Percentiles rank a stretch among this genome's conserved stretches.
Conservation (phyloP, 1,284 basidiomycete species). For the Ceratobasidium sp. region DNA sequence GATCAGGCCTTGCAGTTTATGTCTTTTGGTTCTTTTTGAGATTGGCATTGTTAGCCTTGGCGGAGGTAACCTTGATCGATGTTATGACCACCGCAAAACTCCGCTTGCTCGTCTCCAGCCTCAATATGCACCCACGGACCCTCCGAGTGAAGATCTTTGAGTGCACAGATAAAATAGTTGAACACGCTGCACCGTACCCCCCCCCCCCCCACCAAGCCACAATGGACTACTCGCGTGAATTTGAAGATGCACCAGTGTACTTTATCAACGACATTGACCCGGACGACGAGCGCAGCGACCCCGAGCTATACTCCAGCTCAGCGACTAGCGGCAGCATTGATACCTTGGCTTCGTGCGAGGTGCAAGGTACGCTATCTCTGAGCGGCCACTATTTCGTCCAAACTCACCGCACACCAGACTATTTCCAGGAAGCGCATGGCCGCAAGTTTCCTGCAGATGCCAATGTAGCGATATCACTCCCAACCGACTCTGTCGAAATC, state of each 20-base stretch:
- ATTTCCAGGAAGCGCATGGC: slow-evolving; percentile 20
- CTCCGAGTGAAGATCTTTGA: too few relatives aligned
- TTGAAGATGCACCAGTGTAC: slow-evolving; percentile 10
- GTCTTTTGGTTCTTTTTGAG: too few relatives aligned
- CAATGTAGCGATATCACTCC: slow-evolving; percentile 6
- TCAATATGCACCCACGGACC: too few relatives aligned
- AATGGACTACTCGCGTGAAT: neutral
- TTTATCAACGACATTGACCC: slow-evolving; percentile 11
- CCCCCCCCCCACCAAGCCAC: neutral
- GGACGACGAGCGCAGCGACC: slow-evolving; percentile 19
- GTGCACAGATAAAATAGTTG: too few relatives aligned
- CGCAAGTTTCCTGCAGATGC: slow-evolving; percentile 17
- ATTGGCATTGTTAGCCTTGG: too few relatives aligned
- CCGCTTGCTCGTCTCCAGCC: too few relatives aligned
- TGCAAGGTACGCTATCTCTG: neutral
- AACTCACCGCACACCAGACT: neutral
- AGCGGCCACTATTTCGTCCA: too few relatives aligned
- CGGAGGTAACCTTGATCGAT: too few relatives aligned
- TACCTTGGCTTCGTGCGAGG: neutral
- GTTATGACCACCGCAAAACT: too few relatives aligned
- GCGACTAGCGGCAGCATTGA: slow-evolving; percentile 12
- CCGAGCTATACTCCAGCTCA: slow-evolving; percentile 23
- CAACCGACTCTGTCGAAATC: slow-evolving; percentile 16
- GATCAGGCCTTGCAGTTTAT: too few relatives aligned
- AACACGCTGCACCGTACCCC: too few relatives aligned